A percentile compares a stretch with the other conserved stretches of the same genome.
phyloP scores from a whole-genome alignment of 805 yeast genomes.

The Candida orba region DNA sequence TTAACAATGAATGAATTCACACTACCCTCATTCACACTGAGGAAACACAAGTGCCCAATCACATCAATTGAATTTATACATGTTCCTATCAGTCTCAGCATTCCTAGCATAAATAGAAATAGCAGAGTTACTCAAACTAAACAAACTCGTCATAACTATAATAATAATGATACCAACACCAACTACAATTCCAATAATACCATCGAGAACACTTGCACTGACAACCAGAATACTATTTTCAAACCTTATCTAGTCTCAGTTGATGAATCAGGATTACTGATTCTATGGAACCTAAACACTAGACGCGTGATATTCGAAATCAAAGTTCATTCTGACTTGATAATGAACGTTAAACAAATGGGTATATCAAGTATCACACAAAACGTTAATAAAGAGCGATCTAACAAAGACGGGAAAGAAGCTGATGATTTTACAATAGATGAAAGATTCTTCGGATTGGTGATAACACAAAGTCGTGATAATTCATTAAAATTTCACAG shows the following conservation, averaged over 20 bases:
- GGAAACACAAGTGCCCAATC: constrained; percentile 28
- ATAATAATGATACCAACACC: too few relatives aligned
- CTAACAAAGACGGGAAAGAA: too few relatives aligned
- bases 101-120: too few relatives aligned
- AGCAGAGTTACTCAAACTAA: too few relatives aligned
- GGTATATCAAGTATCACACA: constrained; percentile 29
- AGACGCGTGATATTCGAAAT: constrained; percentile 51
- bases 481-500: constrained; percentile 45
- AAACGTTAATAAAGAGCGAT: background rate
- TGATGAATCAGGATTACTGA: constrained; percentile 56
- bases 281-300: constrained; percentile 57
- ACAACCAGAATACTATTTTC: constrained; percentile 1
- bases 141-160: too few relatives aligned
- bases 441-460: constrained; percentile 28
- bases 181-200: too few relatives aligned
- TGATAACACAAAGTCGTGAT: constrained; percentile 66
- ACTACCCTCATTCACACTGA: constrained; percentile 23
- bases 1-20: constrained; percentile 1
- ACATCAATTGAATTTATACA: constrained; percentile 22
- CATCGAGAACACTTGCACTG: background rate
- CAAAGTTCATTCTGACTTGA: constrained; percentile 48
- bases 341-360: constrained; percentile 43
- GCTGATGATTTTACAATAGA: constrained; percentile 16
- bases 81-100: constrained; percentile 5
- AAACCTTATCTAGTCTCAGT: constrained; percentile 40